Percentiles rank a stretch among this genome's conserved stretches.
phyloP scores from a whole-genome alignment of 129 eudicot species.

The Escallonia herrerae region DNA sequence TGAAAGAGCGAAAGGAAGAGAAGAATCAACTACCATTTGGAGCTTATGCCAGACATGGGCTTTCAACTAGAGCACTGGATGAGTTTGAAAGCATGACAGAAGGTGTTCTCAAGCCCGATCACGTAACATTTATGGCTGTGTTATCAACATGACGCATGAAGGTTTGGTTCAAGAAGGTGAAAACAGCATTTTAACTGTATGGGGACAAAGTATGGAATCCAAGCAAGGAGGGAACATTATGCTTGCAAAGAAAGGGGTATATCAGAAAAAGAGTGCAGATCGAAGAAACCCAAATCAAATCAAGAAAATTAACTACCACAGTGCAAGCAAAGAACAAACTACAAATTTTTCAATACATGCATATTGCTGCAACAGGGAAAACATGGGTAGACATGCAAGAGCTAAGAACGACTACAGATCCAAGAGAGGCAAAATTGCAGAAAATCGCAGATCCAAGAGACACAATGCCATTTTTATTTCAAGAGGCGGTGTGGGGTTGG shows the following conservation, averaged over 20 bases:
- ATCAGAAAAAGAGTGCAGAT: no score
- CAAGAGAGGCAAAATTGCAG: no score
- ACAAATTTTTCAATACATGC: no score
- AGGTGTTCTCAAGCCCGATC: slow-evolving; percentile 48
- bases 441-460: no score
- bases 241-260: slow-evolving; percentile 92
- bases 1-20: slow-evolving; percentile 41
- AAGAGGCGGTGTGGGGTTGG: no score
- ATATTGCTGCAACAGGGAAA: no score
- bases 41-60: slow-evolving; percentile 65
- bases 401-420: no score
- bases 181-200: slow-evolving; percentile 39
- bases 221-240: slow-evolving; percentile 62
- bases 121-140: slow-evolving; percentile 53
- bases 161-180: slow-evolving; percentile 80
- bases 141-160: slow-evolving; percentile 76
- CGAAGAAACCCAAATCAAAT: no score
- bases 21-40: slow-evolving; percentile 86
- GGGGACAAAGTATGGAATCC: slow-evolving; percentile 40
- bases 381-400: no score
- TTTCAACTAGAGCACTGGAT: slow-evolving; percentile 42
- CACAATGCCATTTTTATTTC: no score
- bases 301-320: no score
- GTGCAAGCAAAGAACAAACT: no score
- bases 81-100: slow-evolving; percentile 59